Evolutionary conservation across 2,329 filamentous ascomycete genomes (phyloP), one percentile per base, ranked within the genome.

Genomic region (Stagonosporopsis chrysanthemi): DNA sequence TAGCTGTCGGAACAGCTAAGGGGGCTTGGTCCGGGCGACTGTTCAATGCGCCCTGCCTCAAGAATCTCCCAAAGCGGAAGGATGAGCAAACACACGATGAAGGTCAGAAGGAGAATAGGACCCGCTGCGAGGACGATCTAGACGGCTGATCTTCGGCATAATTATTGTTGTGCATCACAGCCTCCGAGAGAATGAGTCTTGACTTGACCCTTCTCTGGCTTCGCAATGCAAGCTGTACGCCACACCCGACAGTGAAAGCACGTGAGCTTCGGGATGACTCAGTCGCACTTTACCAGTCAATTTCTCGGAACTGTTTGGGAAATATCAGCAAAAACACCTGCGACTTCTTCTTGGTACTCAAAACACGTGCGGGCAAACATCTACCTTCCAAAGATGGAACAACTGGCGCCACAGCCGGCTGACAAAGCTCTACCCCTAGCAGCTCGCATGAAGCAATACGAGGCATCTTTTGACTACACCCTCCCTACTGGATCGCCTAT

Each of bases 21-120:
- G 81, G 81, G 1, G 80, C 80, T 1, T 72, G 78, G 55, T 78
- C 76, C 3, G 83, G 84, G 1, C 71, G 80, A 19, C 58, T 88
- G 26, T 84, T 86, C 64, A 75, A 81, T 59, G 83, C 84, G 6
- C 84, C 84, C 8, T 86, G 84, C 69, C 64, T 86, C 11, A 71
- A 68, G 17, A 72, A 73, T 43, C 40, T 73, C 6, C 67, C 67
- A 3, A 71, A 72, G 45, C 67, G 63, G 31, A 61, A 68, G 29
- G 42, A 59, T 3, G 19, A 42, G 38, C 26, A 23, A 17, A 3
- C 24, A 2, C 26, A 46, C 12, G 42, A 42, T 6, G 23, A 35
- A 29, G 42, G 23, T 23, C 28, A 38, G 23, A 46, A 31, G 29
- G 53, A 46, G 26, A 51, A 42, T n/a, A n/a, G 26, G 44, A 17